A percentile compares a stretch with the other conserved stretches of the same genome.
These are phyloP conservation scores for Aegilops bicornis DNA, from an alignment of 176 grass and related monocot species.

Conservation along the genomic window DNA sequence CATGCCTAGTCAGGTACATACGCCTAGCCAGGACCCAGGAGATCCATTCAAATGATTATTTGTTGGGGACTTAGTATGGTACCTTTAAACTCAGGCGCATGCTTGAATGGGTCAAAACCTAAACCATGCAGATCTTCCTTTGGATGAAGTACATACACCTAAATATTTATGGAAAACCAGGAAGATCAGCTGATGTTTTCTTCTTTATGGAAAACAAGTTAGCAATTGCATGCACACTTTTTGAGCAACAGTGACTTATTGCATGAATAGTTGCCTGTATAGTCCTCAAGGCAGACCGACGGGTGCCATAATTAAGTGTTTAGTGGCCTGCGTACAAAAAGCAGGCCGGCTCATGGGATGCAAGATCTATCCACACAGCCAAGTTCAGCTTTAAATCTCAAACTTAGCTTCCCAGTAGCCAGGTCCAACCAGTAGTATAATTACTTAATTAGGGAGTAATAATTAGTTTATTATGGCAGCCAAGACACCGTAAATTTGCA, in stretches of 20 bases:
- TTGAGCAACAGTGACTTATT: background rate
- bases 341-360: background rate
- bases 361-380: background rate
- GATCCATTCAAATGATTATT: background rate
- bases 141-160: conserved; percentile 84
- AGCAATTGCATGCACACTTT: background rate
- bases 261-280: background rate
- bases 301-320: background rate
- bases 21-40: too few species aligned
- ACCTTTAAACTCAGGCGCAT: conserved; percentile 98
- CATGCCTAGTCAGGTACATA: too few species aligned
- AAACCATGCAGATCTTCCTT: conserved; percentile 94
- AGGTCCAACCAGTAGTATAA: background rate
- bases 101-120: conserved; percentile 93
- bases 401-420: background rate
- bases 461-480: background rate
- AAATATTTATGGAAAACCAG: conserved; percentile 35
- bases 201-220: background rate
- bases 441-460: background rate
- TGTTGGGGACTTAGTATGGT: conserved; percentile 3
- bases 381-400: background rate
- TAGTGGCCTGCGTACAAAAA: background rate
- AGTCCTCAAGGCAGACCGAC: background rate
- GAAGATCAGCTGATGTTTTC: conserved; percentile 27
- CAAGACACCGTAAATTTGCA: background rate